Percentiles rank a stretch among this genome's conserved stretches.
These are phyloP conservation scores for Entoloma clypeatum DNA, from an alignment of 1,284 basidiomycete genomes.

Conservation along the genomic window DNA sequence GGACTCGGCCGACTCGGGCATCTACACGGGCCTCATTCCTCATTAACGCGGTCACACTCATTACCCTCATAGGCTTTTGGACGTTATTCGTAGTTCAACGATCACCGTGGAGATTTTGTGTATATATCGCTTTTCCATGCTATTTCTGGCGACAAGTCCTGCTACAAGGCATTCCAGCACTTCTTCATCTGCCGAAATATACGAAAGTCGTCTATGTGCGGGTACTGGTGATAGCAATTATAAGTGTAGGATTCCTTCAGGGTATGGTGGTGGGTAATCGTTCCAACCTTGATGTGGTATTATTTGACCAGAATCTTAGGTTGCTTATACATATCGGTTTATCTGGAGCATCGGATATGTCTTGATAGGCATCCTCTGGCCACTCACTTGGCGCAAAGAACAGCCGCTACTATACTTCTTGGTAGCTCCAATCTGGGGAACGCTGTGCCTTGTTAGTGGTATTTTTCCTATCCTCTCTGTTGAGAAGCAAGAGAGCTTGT, in stretches of 20 bases:
- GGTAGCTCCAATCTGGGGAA: conserved; percentile 44
- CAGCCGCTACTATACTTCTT: conserved; percentile 18
- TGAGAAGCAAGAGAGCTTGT: conserved; percentile 68
- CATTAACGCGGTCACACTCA: conserved; percentile 25
- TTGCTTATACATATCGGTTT: conserved; percentile 63
- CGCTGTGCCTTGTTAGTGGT: conserved; percentile 51
- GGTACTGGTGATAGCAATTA: conserved; percentile 23
- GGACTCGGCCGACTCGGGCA: not conserved
- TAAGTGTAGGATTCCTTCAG: conserved; percentile 48
- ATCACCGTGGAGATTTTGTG: conserved; percentile 72
- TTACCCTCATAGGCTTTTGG: conserved; percentile 41
- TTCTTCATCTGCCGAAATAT: conserved; percentile 16
- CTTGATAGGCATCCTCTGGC: conserved; percentile 69
- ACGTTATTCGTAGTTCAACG: conserved; percentile 57
- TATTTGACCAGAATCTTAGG: conserved; percentile 32
- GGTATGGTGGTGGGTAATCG: conserved; percentile 65
- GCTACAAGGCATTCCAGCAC: conserved; percentile 26
- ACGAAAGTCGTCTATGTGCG: conserved; percentile 11
- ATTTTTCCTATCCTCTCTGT: conserved; percentile 73
- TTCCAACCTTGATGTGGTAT: not conserved
- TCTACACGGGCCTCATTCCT: not conserved
- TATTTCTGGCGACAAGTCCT: conserved; percentile 69
- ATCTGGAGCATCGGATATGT: conserved; percentile 74
- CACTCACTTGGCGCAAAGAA: conserved; percentile 45
- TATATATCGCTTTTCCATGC: conserved; percentile 73